Percentiles rank a stretch among this genome's conserved stretches.
These are phyloP conservation scores for Vitis rotundifolia DNA, from an alignment of 164 flowering plant species.

Conservation along the genomic window DNA sequence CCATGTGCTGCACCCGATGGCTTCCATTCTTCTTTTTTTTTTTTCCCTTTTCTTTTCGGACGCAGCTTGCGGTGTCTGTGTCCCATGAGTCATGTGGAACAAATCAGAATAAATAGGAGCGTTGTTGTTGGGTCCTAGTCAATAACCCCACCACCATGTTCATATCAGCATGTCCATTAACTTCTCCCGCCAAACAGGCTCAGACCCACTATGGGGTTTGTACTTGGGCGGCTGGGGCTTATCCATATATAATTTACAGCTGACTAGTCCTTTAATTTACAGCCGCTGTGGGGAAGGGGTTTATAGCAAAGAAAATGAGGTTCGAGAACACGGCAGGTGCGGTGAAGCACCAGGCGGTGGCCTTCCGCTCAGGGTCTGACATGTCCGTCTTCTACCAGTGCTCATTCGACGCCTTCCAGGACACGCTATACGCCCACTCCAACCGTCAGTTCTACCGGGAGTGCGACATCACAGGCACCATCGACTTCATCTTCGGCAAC, in stretches of 20 bases:
- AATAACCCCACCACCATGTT: neutral
- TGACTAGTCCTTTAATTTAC: neutral
- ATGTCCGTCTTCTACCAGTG: slow-evolving; percentile 60
- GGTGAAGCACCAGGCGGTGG: slow-evolving; percentile 81
- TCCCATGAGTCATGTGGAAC: no score
- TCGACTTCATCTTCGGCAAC: slow-evolving; percentile 86
- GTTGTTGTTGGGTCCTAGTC: no score
- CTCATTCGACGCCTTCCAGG: slow-evolving; percentile 67
- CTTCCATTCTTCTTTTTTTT: no score
- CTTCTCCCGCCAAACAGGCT: no score
- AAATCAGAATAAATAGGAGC: no score
- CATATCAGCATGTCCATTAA: neutral
- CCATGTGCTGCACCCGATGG: no score
- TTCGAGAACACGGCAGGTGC: slow-evolving; percentile 78
- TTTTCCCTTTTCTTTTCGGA: no score
- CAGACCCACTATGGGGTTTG: neutral
- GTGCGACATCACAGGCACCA: slow-evolving; percentile 68
- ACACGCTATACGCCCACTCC: slow-evolving; percentile 82
- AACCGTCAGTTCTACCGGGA: slow-evolving; percentile 82
- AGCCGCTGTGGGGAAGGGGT: slow-evolving; percentile 70
- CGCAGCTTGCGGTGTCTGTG: no score
- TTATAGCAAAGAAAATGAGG: slow-evolving; percentile 65
- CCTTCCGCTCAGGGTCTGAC: slow-evolving; percentile 69
- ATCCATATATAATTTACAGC: neutral
- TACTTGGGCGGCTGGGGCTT: neutral